A percentile compares a stretch with the other conserved stretches of the same genome.
Conservation (phyloP, 2,329 filamentous ascomycete genomes). For the Knoxdaviesia capensis region DNA sequence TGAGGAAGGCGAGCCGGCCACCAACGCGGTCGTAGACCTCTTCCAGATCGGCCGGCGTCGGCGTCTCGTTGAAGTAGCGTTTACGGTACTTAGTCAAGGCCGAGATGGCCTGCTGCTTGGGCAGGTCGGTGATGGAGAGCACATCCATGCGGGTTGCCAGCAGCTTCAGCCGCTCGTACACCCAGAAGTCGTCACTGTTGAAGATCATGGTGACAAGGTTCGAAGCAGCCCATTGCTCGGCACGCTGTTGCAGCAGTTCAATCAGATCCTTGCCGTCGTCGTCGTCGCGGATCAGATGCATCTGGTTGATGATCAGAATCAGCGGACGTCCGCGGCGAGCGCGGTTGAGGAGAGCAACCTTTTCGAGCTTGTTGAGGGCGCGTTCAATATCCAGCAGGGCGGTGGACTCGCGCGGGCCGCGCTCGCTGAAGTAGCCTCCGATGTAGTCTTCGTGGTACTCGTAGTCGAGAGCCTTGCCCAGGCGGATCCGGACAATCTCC, state of each 20-base stretch:
- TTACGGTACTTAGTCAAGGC: slow-evolving; percentile 65
- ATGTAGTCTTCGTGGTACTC: slow-evolving; percentile 98
- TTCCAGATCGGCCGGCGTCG: slow-evolving; percentile 37
- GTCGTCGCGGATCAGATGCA: slow-evolving; percentile 78
- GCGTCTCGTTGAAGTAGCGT: slow-evolving; percentile 50
- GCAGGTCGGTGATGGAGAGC: slow-evolving; percentile 64
- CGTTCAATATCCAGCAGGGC: slow-evolving; percentile 89
- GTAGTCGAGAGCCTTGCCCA: slow-evolving; percentile 88
- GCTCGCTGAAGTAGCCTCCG: slow-evolving; percentile 84
- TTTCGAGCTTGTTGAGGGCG: slow-evolving; percentile 94
- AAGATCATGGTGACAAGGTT: slow-evolving; percentile 84
- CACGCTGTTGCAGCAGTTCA: slow-evolving; percentile 84
- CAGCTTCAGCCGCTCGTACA: slow-evolving; percentile 85
- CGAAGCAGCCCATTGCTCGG: slow-evolving; percentile 88
- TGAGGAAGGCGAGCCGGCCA: slow-evolving; percentile 72
- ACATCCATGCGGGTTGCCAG: slow-evolving; percentile 92
- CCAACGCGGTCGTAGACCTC: slow-evolving; percentile 74
- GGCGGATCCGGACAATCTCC: slow-evolving; percentile 81
- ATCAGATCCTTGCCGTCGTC: slow-evolving; percentile 85
- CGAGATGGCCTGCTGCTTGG: slow-evolving; percentile 54
- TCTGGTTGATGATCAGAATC: slow-evolving; percentile 85
- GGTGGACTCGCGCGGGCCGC: slow-evolving; percentile 77
- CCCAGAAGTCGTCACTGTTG: slow-evolving; percentile 97
- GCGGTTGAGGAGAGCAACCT: slow-evolving; percentile 63
- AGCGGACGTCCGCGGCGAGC: slow-evolving; percentile 45